Base-by-base conservation (phyloP, 2,329 filamentous ascomycete species). In the Colletotrichum sp. region DNA sequence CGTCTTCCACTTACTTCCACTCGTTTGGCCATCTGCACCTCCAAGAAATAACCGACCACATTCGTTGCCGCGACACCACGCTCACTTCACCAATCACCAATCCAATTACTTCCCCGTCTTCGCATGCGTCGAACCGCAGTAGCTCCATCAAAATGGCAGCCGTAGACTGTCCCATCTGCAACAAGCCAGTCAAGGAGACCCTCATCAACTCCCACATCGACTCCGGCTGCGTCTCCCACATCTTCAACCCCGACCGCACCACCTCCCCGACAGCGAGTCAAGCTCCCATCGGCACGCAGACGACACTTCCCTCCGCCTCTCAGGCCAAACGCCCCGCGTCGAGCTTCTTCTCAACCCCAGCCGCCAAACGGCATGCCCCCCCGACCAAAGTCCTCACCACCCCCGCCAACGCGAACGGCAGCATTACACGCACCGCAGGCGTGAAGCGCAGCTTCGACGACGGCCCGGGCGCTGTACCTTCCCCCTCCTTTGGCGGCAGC, bases 201-300 rank as follows among this genome's bases (percentile, higher is more conserved):
- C 91, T 94, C 79, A 99, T 99, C 88, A 99, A 99, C 86, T 90
- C 90, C 79, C 96, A 99, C 84, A 92, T 99, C 82, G 97, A 99
- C 86, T 96, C 95, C 34, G 91, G 91, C 78, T 99, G 96, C 86
- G 85, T 90, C 76, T 89, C 87, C 43, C 93, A 93, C 82, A 83
- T 97, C 77, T 86, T 94, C 82, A 91, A 93, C 75, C 82, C 87
- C 79, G 79, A 83, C 65, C 55, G 69, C 6, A 78, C 71, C 66
- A 71, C 71, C 55, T 77, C 82, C 32, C 82, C 78, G 79, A 82
- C 70, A 79, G 77, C 77, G 71, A 81, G 67, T 80, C 83, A 68
- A 39, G 43, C 43, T 21, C 43, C 75, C 55, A 79, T 21, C 79
- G 79, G 13, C 80, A 80, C 79, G 74, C 80, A 81, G 63, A 82